Evolutionary conservation across 129 eudicot species (phyloP), one percentile per base, ranked within the genome.

Genomic region (Erigeron canadensis): DNA sequence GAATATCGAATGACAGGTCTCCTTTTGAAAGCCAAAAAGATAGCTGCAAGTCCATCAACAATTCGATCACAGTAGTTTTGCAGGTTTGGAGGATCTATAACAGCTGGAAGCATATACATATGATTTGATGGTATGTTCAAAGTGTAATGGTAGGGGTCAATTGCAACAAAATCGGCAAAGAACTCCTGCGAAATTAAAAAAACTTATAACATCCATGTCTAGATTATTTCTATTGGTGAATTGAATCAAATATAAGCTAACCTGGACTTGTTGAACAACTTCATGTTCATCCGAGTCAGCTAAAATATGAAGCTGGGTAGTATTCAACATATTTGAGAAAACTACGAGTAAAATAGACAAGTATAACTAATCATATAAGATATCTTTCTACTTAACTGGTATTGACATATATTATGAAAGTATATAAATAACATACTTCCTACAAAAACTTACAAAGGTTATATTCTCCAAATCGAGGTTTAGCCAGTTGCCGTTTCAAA

Each of bases 261-360:
- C 99, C 94, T 94, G 99, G 61, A 95, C 94, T 86, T 95, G 99
- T 71, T 95, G 99, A 68, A 95, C 99, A 73, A 75, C 90, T 81
- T 95, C 99, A 69, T 86, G 97, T 64, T 95, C 99, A 72, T 95
- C 99, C 42, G 99, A 82, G 83, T 90, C 99, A n/a, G 99, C 99
- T 71, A 95, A 82, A 75, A 82, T 87, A 79, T 95, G 99, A 34
- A 95, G 91, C 75, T 95, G 99, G 54, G 97, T 88, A 62, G 87
- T 95, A 72, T 95, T 84, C 82, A 95, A 68, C 81, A 90, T 84
- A 80, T 95, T 95, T 80, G 99, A 95, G 82, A 90, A 95, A 79
- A 95, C 99, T 90, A 88, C 81, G 77, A 58, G 73, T 16, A 54
- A 22, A 28, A 19, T 51, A 75, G 6, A 45, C 81, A 70, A 53